Evolutionary conservation across 2,329 filamentous ascomycete species (phyloP).

Genomic region (Aschersonia sp.): DNA sequence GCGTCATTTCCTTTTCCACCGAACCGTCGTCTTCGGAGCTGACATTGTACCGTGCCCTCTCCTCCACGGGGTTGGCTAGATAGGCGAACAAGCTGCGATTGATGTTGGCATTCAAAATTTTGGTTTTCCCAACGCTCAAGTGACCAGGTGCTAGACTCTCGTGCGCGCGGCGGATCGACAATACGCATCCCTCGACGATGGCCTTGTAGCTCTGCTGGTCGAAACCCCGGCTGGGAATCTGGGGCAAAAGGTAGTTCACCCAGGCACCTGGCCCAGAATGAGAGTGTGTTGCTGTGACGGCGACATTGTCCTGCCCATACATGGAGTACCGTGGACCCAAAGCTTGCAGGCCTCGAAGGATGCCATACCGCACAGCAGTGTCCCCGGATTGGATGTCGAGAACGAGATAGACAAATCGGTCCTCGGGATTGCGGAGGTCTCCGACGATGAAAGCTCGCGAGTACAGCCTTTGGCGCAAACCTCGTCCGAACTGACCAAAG

Average conservation of each 20-base stretch:
- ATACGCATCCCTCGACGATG: constrained; percentile 69
- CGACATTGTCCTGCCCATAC: constrained; percentile 62
- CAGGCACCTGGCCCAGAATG: constrained; percentile 83
- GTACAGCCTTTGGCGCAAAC: constrained; percentile 72
- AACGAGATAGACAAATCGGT: constrained; percentile 74
- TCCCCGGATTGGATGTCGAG: constrained; percentile 80
- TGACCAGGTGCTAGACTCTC: constrained; percentile 39
- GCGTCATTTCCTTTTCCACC: constrained; percentile 63
- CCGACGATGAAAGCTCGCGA: constrained; percentile 80
- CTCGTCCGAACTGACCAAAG: constrained; percentile 63
- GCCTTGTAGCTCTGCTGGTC: constrained; percentile 74
- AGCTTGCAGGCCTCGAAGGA: constrained; percentile 54
- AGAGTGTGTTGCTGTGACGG: constrained; percentile 83
- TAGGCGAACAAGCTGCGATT: constrained; percentile 80
- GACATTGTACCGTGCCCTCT: constrained; percentile 50
- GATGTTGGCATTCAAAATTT: constrained; percentile 59
- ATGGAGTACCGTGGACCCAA: constrained; percentile 59
- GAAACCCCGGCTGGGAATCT: constrained; percentile 78
- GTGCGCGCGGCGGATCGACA: constrained; percentile 70
- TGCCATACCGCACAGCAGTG: constrained; percentile 72
- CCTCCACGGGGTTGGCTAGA: constrained; percentile 61
- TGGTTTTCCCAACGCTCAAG: constrained; percentile 46
- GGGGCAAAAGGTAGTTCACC: constrained; percentile 83
- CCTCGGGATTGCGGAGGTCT: constrained; percentile 44
- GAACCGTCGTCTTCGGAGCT: constrained; percentile 22